Base-by-base conservation (phyloP, 2,329 filamentous ascomycete genomes). In the Arthrobotrys entomopaga region DNA sequence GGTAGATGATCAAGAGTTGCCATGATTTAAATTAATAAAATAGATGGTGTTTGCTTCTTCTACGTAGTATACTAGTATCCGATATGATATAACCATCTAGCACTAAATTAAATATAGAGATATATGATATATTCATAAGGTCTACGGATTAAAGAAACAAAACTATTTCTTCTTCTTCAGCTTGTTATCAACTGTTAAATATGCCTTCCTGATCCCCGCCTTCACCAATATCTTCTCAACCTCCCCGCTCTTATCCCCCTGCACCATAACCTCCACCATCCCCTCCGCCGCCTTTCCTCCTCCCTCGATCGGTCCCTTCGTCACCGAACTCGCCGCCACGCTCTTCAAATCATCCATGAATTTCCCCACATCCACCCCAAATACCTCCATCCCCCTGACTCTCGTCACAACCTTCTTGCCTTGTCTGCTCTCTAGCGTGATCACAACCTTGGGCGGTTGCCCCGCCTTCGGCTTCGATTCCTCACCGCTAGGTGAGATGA, bases 351-450 rank as follows among this genome's bases (percentile, higher is more conserved):
- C 89, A 71, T 90, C 88, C 1, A 88, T 87, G 63, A 90, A 81
- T 1, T 86, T 81, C 52, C 84, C 84, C 0, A 88, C 86, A 16
- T 86, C 83, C 49, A 90, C 86, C 24, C 86, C 84, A 77, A 89
- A 90, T 0, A 84, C 81, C 77, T 90, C 89, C 29, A 90, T 79
- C 2, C 87, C 87, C 15, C 83, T 85, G 0, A 90, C 82, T 77
- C 86, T 88, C 2, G 88, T 90, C 1, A 88, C 87, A 1, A 86
- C 87, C 81, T 90, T 90, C 66, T 87, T 88, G 6, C 88, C 88
- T 19, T 85, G 86, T n/a, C 88, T 85, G 16, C 86, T 88, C 79
- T 90, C 88, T 7, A 90, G 81, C 0, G 83, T 83, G 57, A 91
- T 84, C 15, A 83, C 83, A 26, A 88, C 83, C 76, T 88, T 89